A percentile compares a stretch with the other conserved stretches of the same genome.
Evolutionary conservation across 495 filamentous ascomycete species (phyloP).

Genomic region (Penicillium antarcticum): DNA sequence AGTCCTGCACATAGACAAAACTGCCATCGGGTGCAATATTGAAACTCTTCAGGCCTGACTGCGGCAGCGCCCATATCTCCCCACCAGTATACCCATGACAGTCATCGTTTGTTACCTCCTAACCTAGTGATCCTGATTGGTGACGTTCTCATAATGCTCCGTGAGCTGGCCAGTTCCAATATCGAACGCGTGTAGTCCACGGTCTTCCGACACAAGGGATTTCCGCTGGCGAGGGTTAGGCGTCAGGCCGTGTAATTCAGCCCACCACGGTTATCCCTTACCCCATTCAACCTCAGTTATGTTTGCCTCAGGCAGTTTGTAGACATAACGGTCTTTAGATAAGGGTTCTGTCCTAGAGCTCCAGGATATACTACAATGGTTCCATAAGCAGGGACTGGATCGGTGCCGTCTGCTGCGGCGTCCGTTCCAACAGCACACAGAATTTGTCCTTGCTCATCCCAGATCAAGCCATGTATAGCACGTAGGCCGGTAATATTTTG

Average conservation of each 20-base stretch:
- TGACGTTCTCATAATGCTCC: conserved; percentile 12
- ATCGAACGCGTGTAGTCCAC: conserved; percentile 2
- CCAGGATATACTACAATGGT: too few relatives aligned
- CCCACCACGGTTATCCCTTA: conserved; percentile 22
- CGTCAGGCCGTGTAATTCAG: too few relatives aligned
- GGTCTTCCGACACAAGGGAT: background rate
- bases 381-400: too few relatives aligned
- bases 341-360: too few relatives aligned
- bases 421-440: too few relatives aligned
- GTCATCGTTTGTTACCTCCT: conserved; percentile 22
- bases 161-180: background rate
- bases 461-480: too few relatives aligned
- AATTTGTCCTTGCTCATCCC: too few relatives aligned
- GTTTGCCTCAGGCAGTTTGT: too few relatives aligned
- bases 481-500: too few relatives aligned
- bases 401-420: too few relatives aligned
- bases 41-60: conserved; percentile 25
- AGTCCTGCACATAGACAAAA: conserved; percentile 25
- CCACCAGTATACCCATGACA: conserved; percentile 17
- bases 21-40: conserved; percentile 24
- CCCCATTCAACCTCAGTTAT: conserved; percentile 25
- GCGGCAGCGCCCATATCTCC: conserved; percentile 17
- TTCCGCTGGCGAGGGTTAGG: background rate
- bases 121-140: conserved; percentile 16
- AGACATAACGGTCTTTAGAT: too few relatives aligned